A percentile compares a stretch with the other conserved stretches of the same genome.
Conservation (phyloP, 192 early-diverging fungal genomes). For the Mortierella hygrophila region DNA sequence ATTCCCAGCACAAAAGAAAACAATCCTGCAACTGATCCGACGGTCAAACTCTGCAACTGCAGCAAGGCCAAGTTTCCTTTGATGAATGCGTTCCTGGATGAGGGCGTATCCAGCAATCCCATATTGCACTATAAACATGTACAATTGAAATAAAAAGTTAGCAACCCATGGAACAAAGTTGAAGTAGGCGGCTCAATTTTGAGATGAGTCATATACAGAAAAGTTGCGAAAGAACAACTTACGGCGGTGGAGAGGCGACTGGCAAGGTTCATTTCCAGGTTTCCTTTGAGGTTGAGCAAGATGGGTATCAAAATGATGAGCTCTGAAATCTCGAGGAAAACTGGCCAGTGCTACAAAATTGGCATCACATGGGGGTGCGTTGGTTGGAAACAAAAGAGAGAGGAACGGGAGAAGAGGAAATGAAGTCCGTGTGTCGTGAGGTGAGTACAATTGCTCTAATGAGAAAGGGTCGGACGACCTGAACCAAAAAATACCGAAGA, state of each 20-base stretch:
- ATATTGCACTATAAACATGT: slow-evolving; percentile 63
- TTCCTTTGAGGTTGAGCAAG: slow-evolving; percentile 91
- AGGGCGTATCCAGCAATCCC: slow-evolving; percentile 70
- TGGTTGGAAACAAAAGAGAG: background rate
- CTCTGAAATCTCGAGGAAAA: slow-evolving; percentile 77
- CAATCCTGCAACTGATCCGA: slow-evolving; percentile 79
- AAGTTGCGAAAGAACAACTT: background rate
- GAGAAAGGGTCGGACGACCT: background rate
- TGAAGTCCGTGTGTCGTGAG: background rate
- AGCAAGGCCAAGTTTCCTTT: slow-evolving; percentile 82
- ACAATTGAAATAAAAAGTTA: background rate
- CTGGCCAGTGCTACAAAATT: slow-evolving; percentile 68
- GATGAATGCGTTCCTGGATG: slow-evolving; percentile 68
- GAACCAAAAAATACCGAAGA: background rate
- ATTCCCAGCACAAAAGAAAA: slow-evolving; percentile 74
- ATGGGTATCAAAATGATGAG: slow-evolving; percentile 92
- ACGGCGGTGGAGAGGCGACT: slow-evolving; percentile 86
- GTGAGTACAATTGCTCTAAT: background rate
- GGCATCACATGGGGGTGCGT: background rate
- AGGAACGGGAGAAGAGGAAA: background rate
- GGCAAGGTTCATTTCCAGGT: slow-evolving; percentile 92
- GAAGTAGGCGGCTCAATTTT: background rate
- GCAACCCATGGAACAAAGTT: background rate
- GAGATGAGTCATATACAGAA: background rate
- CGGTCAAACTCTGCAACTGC: slow-evolving; percentile 80